Evolutionary conservation across 805 yeast genomes (phyloP).

Genomic region (Metschnikowia drakensbergensis): DNA sequence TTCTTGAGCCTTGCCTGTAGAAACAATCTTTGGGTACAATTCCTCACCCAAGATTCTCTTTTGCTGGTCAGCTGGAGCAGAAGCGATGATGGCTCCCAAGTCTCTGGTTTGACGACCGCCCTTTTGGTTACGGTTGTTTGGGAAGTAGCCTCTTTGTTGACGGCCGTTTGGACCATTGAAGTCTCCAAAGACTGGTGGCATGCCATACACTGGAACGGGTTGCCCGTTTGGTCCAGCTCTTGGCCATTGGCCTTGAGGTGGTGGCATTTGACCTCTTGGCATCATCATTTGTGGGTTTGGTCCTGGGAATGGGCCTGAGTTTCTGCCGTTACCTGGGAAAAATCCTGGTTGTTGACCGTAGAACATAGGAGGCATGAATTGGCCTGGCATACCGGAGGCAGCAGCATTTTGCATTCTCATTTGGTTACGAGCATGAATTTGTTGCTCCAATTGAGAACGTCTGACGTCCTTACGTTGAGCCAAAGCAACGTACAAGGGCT

Average conservation of each 20-base stretch:
- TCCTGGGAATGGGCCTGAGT: conserved; percentile 68
- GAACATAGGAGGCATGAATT: conserved; percentile 82
- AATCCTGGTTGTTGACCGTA: conserved; percentile 82
- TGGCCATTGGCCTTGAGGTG: conserved; percentile 66
- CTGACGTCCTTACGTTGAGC: conserved; percentile 99
- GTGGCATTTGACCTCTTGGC: conserved; percentile 65
- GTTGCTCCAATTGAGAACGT: conserved; percentile 95
- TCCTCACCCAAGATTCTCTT: conserved; percentile 98
- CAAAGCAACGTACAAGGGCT: conserved; percentile 96
- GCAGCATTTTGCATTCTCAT: conserved; percentile 97
- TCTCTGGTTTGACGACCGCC: conserved; percentile 42
- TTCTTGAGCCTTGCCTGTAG: conserved; percentile 82
- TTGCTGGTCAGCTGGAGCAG: conserved; percentile 82
- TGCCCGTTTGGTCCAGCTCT: conserved; percentile 80
- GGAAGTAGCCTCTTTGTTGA: conserved; percentile 60
- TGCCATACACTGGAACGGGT: conserved; percentile 77
- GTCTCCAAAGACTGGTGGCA: conserved; percentile 72
- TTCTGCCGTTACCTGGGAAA: conserved; percentile 76
- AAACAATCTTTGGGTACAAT: conserved; percentile 86
- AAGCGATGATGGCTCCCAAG: conserved; percentile 60
- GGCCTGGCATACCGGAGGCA: conserved; percentile 81
- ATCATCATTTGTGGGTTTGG: conserved; percentile 80
- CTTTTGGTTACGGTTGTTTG: conserved; percentile 43
- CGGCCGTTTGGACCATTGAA: conserved; percentile 42
- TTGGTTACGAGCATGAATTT: conserved; percentile 96